Base-by-base conservation (phyloP, 331 rosid genomes). In the Cucumis variabilis region DNA sequence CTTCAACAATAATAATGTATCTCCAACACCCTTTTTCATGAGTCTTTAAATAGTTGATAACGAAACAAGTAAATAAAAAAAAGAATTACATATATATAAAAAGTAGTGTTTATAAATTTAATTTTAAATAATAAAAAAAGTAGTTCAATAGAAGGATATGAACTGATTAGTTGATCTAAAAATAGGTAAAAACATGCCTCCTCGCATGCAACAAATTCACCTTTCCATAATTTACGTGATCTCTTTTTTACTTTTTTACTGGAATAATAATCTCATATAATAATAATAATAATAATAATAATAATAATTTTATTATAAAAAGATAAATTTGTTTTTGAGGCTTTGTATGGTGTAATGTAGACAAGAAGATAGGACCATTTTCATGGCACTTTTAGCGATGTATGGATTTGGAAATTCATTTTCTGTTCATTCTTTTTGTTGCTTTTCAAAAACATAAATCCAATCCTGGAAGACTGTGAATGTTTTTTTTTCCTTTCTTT, bases 351-450 rank as follows among this genome's bases (percentile, higher is more conserved):
- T 66, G 27, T 20, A 81, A 11, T 81, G 70, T 30, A 58, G 85
- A 81, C 71, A 81, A 55, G 48, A 55, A 81, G 85, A 81, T 81
- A 28, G 71, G 70, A 60, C 12, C 85, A 81, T 41, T 77, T 30
- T 24, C 51, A 62, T 81, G 53, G 85, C 71, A 81, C 71, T 81
- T 58, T 58, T 11, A 81, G 69, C 71, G 51, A 81, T 58, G 69
- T 58, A 23, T 63, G 68, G 68, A 63, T 63, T 63, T 63, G 19
- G 69, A 51, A 51, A 30, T 51, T 8, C 83, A 27, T 11, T 80
- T 25, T 80, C 19, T 81, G 13, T 81, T 81, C 85, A 81, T 81
- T 81, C 85, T 60, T 55, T 81, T 81, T 81, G 85, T 81, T 28
- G 24, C 70, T 58, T 81, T 81, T 80, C 50, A 53, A 80, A 15